Evolutionary conservation across 73 alveolate genomes (phyloP).

Genomic region (Paramecium bursaria): DNA sequence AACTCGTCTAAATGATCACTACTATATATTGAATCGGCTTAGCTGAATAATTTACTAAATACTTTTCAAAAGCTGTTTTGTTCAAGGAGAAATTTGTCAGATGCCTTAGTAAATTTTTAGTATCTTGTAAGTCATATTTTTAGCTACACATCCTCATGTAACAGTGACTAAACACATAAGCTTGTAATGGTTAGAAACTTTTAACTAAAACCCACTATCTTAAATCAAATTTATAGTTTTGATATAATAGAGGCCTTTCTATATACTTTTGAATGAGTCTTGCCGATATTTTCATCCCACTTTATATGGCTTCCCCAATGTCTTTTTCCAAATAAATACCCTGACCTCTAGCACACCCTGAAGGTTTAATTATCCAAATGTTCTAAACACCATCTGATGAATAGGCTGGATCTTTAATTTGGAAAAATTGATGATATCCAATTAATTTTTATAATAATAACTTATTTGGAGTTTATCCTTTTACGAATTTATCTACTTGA

Average conservation of each 20-base stretch:
- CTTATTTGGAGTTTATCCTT: slow-evolving; percentile 25
- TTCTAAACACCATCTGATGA: slow-evolving; percentile 75
- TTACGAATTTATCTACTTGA: slow-evolving; percentile 40
- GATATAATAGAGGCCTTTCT: slow-evolving; percentile 78
- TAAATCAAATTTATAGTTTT: slow-evolving; percentile 73
- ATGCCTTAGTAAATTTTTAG: slow-evolving; percentile 73
- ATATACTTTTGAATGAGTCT: slow-evolving; percentile 81
- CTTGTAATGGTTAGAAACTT: slow-evolving; percentile 76
- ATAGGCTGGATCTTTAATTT: slow-evolving; percentile 52
- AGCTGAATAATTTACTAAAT: slow-evolving; percentile 54
- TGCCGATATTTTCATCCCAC: slow-evolving; percentile 77
- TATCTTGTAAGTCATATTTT: slow-evolving; percentile 76
- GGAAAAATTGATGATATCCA: slow-evolving; percentile 24
- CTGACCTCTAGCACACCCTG: slow-evolving; percentile 81
- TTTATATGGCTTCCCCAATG: slow-evolving; percentile 65
- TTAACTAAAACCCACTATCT: slow-evolving; percentile 84
- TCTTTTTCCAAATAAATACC: slow-evolving; percentile 78
- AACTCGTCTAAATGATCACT: slow-evolving; percentile 53
- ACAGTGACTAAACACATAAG: slow-evolving; percentile 74
- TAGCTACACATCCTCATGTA: slow-evolving; percentile 79
- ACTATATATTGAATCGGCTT: slow-evolving; percentile 43
- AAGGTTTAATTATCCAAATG: slow-evolving; percentile 86
- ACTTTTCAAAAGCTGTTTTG: slow-evolving; percentile 48
- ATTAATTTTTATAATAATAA: slow-evolving; percentile 8
- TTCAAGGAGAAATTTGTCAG: slow-evolving; percentile 77